Evolutionary conservation across 1,139 yeast species (phyloP).

Genomic region (Saccharomyces hybrid): DNA sequence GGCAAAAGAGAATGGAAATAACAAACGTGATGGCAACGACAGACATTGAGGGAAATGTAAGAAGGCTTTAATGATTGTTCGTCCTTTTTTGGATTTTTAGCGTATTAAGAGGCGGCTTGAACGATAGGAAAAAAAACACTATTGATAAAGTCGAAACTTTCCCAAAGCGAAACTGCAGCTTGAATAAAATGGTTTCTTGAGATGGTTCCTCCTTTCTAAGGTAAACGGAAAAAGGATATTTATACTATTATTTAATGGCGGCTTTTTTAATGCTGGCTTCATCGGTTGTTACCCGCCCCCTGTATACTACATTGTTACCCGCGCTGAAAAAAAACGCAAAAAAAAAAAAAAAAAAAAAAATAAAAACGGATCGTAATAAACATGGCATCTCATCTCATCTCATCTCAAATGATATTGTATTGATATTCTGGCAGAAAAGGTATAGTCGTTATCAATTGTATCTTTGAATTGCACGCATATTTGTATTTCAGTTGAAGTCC

Average conservation of each 20-base stretch:
- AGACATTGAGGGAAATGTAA: background rate
- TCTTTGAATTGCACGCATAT: background rate
- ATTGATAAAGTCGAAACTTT: too few species aligned
- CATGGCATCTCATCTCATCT: constrained; percentile 11
- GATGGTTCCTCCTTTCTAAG: too few species aligned
- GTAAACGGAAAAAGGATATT: too few species aligned
- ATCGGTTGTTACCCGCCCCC: background rate
- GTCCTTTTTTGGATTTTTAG: background rate
- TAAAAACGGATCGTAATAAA: background rate
- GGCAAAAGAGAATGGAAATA: background rate
- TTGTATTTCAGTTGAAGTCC: background rate
- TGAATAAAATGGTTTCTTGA: too few species aligned
- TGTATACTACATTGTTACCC: background rate
- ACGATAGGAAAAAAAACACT: too few species aligned
- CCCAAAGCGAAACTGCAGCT: too few species aligned
- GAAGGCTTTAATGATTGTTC: background rate
- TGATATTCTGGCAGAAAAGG: background rate
- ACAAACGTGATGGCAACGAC: background rate
- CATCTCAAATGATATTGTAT: background rate
- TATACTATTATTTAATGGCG: background rate
- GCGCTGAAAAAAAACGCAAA: background rate
- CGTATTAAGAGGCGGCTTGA: background rate
- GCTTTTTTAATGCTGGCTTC: background rate
- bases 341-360: background rate
- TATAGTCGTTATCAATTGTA: background rate